Conservation (phyloP, 257 asterid genomes). For the Salvia splendens region DNA sequence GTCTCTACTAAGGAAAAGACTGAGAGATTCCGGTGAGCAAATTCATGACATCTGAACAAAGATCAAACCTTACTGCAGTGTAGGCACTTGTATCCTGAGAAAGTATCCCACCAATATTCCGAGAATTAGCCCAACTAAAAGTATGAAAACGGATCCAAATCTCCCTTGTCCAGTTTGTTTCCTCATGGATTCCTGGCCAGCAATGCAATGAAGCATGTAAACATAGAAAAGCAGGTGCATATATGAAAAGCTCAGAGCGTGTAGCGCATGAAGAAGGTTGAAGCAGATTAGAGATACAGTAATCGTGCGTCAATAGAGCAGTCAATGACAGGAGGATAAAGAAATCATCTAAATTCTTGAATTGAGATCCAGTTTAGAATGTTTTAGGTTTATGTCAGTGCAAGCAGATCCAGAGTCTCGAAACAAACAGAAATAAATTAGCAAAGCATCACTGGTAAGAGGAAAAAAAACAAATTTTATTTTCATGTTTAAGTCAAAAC, state of each 20-base stretch:
- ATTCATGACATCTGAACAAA: constrained; percentile 21
- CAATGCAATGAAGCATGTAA: constrained; percentile 14
- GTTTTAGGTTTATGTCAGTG: not conserved
- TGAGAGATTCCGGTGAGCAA: not conserved
- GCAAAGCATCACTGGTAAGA: not conserved
- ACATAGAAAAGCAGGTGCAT: not conserved
- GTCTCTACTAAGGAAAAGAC: too few relatives aligned
- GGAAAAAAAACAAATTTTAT: not conserved
- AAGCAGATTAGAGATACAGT: not conserved
- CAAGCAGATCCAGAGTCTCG: not conserved
- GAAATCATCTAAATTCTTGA: not conserved
- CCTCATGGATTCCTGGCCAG: constrained; percentile 51
- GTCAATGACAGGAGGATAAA: not conserved
- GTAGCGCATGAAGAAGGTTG: not conserved
- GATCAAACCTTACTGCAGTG: constrained; percentile 23
- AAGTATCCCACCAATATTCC: constrained; percentile 66
- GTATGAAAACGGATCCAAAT: constrained; percentile 43
- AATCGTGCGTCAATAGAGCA: constrained; percentile 8
- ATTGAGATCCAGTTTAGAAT: not conserved
- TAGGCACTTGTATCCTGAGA: constrained; percentile 36
- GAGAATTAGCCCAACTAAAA: constrained; percentile 48
- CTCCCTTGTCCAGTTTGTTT: constrained; percentile 44
- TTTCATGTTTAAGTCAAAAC: constrained; percentile 7
- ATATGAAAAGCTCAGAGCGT: not conserved
- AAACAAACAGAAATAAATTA: not conserved